Evolutionary conservation across 805 yeast species (phyloP).

Genomic region (Saccharomyces kudriavzevii): DNA sequence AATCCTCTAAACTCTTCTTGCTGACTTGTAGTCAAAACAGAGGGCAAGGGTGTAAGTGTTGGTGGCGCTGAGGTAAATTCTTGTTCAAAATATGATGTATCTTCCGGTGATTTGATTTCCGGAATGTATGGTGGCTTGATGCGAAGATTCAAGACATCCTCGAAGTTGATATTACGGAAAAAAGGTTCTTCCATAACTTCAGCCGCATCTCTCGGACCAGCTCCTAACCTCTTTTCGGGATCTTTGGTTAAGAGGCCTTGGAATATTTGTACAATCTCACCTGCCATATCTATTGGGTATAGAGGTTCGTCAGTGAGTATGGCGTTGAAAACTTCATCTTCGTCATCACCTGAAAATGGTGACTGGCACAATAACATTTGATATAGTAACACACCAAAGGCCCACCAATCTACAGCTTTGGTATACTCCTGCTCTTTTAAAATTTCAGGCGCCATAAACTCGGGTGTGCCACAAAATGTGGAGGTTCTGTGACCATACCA

Average conservation of each 20-base stretch:
- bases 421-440: constrained; percentile 87
- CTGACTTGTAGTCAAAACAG: constrained; percentile 73
- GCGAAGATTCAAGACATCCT: constrained; percentile 63
- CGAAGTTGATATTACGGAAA: constrained; percentile 83
- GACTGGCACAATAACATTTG: constrained; percentile 96
- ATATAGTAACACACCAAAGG: constrained; percentile 90
- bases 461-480: constrained; percentile 98
- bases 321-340: constrained; percentile 94
- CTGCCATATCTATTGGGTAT: constrained; percentile 95
- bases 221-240: constrained; percentile 75
- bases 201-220: constrained; percentile 78
- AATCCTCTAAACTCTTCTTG: constrained; percentile 98
- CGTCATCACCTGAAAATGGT: constrained; percentile 95
- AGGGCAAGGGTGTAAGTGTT: constrained; percentile 87
- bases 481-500: constrained; percentile 78
- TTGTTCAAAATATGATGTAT: constrained; percentile 85
- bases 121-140: constrained; percentile 89
- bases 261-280: constrained; percentile 88
- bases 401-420: constrained; percentile 99
- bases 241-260: constrained; percentile 88
- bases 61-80: constrained; percentile 94
- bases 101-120: constrained; percentile 77
- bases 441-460: constrained; percentile 98
- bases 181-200: constrained; percentile 96
- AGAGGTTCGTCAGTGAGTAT: constrained; percentile 92